These are phyloP conservation scores for Capsicum pubescens DNA, from an alignment of 257 asterid genomes.

Conservation along the genomic window DNA sequence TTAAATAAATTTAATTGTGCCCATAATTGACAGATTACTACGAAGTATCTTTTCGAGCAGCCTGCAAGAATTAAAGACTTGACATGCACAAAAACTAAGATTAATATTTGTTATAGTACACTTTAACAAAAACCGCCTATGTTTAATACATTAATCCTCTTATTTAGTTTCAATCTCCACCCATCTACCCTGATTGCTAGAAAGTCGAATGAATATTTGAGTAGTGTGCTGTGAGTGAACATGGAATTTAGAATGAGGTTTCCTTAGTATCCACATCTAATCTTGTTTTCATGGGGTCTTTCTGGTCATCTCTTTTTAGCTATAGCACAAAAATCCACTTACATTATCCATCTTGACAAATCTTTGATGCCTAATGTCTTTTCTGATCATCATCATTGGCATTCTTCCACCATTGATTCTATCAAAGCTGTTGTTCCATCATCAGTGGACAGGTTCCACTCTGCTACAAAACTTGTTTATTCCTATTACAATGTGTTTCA, in stretches of 20 bases:
- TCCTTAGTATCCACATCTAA: too few relatives aligned
- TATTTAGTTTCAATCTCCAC: not conserved
- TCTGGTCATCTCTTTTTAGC: too few relatives aligned
- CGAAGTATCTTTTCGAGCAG: not conserved
- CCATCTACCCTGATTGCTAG: not conserved
- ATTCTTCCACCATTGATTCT: too few relatives aligned
- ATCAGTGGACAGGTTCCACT: too few relatives aligned
- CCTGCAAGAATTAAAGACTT: not conserved
- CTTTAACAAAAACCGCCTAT: not conserved
- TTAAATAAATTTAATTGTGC: not conserved
- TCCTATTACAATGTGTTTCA: too few relatives aligned
- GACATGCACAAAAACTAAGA: not conserved
- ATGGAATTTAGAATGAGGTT: not conserved
- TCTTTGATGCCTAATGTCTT: too few relatives aligned
- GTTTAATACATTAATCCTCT: not conserved
- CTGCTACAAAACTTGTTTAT: too few relatives aligned
- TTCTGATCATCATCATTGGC: too few relatives aligned
- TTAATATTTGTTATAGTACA: not conserved
- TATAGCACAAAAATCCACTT: too few relatives aligned
- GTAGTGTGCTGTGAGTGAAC: not conserved
- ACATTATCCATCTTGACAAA: too few relatives aligned
- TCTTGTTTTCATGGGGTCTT: too few relatives aligned
- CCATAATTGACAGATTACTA: not conserved
- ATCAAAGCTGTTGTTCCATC: too few relatives aligned
- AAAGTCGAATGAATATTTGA: not conserved